A percentile compares a stretch with the other conserved stretches of the same genome.
Evolutionary conservation across 2,329 filamentous ascomycete species (phyloP).

Genomic region (Sclerotinia sclerotiorum): DNA sequence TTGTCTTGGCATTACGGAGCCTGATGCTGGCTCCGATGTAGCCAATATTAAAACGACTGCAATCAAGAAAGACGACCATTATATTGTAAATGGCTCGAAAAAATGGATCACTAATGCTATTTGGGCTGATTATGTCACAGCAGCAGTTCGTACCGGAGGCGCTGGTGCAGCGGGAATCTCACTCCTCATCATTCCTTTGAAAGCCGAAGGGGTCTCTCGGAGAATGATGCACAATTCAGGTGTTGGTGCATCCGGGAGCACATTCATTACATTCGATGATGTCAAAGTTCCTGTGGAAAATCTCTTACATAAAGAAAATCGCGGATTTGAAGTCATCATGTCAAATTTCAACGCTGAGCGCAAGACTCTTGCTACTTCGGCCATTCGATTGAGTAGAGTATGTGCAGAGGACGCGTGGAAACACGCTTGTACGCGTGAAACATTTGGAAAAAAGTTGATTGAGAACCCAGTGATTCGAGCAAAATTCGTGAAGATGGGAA

Average conservation of each 20-base stretch:
- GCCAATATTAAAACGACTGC: slow-evolving; percentile 63
- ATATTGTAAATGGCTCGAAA: slow-evolving; percentile 66
- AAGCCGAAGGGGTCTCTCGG: slow-evolving; percentile 50
- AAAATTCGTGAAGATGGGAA: slow-evolving; percentile 59
- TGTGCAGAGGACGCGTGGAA: slow-evolving; percentile 54
- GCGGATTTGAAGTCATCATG: slow-evolving; percentile 60
- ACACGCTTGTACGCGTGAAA: slow-evolving; percentile 54
- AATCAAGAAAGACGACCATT: slow-evolving; percentile 49
- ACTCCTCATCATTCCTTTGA: slow-evolving; percentile 56
- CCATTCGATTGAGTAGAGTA: slow-evolving; percentile 57
- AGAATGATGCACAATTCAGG: slow-evolving; percentile 63
- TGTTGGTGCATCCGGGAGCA: slow-evolving; percentile 61
- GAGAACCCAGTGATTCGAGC: slow-evolving; percentile 58
- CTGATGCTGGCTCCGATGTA: slow-evolving; percentile 62
- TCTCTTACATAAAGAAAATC: slow-evolving; percentile 54
- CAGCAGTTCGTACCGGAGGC: slow-evolving; percentile 60
- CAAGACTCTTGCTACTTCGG: slow-evolving; percentile 56
- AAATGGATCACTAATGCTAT: slow-evolving; percentile 67
- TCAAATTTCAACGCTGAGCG: slow-evolving; percentile 60
- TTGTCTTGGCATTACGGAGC: slow-evolving; percentile 65
- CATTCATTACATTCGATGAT: slow-evolving; percentile 56
- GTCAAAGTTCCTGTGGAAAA: slow-evolving; percentile 55
- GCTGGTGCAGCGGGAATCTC: slow-evolving; percentile 55
- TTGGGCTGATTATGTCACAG: slow-evolving; percentile 61
- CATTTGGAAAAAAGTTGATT: slow-evolving; percentile 59